Evolutionary conservation across 2,329 filamentous ascomycete species (phyloP).

Genomic region (Fusarium gaditjirri): DNA sequence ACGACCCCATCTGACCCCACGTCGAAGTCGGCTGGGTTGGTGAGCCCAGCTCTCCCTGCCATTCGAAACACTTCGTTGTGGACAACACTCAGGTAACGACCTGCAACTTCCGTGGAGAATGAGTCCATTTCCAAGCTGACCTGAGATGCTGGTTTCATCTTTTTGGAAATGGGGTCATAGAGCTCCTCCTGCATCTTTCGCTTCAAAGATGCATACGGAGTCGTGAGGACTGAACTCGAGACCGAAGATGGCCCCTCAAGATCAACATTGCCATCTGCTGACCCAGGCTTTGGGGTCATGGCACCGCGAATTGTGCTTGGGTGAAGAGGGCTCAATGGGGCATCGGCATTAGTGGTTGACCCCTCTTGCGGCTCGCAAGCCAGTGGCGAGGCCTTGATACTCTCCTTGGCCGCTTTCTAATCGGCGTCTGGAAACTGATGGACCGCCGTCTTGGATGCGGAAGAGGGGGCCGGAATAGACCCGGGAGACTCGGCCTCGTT

Average conservation of each 20-base stretch:
- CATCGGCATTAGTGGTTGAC: accelerated
- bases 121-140: background rate
- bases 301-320: background rate
- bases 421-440: background rate
- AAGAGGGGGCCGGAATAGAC: background rate
- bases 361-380: background rate
- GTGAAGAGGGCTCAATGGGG: background rate
- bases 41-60: background rate
- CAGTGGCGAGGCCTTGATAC: background rate
- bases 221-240: background rate
- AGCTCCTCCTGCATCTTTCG: background rate
- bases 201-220: background rate
- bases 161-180: background rate
- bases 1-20: background rate
- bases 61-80: background rate
- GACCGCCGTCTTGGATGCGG: background rate
- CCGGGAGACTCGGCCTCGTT: background rate
- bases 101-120: background rate
- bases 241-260: background rate
- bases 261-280: background rate
- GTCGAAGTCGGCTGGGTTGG: background rate
- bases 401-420: background rate
- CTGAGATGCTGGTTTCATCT: background rate
- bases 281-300: background rate
- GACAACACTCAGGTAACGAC: background rate